Conservation (phyloP, 495 filamentous ascomycete genomes). For the Physcia stellaris region DNA sequence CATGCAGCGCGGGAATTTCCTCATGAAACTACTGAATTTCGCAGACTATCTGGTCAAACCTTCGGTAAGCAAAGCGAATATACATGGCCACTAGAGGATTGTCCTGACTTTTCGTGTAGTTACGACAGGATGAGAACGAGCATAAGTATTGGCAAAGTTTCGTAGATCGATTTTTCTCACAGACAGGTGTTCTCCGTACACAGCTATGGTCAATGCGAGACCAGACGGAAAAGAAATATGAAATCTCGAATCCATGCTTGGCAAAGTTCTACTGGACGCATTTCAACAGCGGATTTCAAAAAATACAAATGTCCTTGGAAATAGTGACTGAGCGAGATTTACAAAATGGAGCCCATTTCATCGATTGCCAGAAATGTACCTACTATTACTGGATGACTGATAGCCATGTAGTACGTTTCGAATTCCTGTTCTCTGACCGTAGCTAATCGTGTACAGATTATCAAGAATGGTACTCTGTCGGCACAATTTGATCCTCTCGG, state of each 20-base stretch:
- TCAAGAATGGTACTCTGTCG: constrained; percentile 45
- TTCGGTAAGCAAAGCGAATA: no score
- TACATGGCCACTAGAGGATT: no score
- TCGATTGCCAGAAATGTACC: constrained; percentile 47
- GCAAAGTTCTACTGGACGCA: constrained; percentile 72
- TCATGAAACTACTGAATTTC: constrained; percentile 57
- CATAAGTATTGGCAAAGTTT: constrained; percentile 60
- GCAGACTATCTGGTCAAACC: no score
- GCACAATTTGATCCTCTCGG: constrained; percentile 55
- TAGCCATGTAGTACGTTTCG: constrained; percentile 47
- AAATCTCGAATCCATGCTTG: constrained; percentile 60
- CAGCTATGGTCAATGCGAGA: constrained; percentile 38
- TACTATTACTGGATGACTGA: constrained; percentile 63
- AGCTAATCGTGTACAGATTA: constrained; percentile 35
- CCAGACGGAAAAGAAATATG: constrained; percentile 52
- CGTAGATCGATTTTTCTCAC: constrained; percentile 63
- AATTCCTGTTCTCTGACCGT: no score
- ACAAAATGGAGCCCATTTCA: constrained; percentile 46
- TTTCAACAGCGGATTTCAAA: constrained; percentile 67
- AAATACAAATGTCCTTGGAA: constrained; percentile 63
- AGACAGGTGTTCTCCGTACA: constrained; percentile 53
- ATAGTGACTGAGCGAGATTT: constrained; percentile 39
- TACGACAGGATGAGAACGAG: constrained; percentile 42
- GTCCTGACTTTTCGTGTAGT: no score
- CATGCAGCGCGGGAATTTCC: constrained; percentile 46